Percentiles rank a stretch among this genome's conserved stretches.
phyloP scores from a whole-genome alignment of 352 stramenopile species.

The Phytopythium helicoides region DNA sequence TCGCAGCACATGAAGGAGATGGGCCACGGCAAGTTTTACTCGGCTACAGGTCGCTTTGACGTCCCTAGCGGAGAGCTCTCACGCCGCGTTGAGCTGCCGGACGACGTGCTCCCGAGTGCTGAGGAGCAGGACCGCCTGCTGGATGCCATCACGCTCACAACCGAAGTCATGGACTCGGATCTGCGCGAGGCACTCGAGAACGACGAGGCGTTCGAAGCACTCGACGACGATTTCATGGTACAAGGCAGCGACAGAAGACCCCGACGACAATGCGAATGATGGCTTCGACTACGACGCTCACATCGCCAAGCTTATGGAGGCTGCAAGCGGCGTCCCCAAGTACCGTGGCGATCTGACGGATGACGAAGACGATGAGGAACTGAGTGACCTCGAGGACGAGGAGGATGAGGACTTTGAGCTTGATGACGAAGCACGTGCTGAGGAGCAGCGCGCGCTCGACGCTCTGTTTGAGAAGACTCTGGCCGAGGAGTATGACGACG shows the following conservation, averaged over 20 bases:
- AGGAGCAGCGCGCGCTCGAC: conserved; percentile 85
- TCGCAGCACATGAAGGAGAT: conserved; percentile 91
- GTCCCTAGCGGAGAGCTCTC: conserved; percentile 31
- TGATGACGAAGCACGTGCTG: conserved; percentile 42
- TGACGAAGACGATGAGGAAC: conserved; percentile 76
- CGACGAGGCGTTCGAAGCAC: conserved; percentile 79
- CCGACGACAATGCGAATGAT: conserved; percentile 29
- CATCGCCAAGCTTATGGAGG: conserved; percentile 91
- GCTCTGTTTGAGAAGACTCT: conserved; percentile 86
- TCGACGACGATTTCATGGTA: conserved; percentile 92
- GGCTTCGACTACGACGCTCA: conserved; percentile 93
- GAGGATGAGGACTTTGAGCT: conserved; percentile 32
- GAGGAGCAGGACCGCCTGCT: conserved; percentile 79
- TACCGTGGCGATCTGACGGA: conserved; percentile 65
- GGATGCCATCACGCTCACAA: conserved; percentile 80
- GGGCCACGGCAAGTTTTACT: conserved; percentile 83
- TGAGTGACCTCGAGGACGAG: conserved; percentile 81
- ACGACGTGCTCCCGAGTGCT: conserved; percentile 62
- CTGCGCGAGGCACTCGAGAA: conserved; percentile 83
- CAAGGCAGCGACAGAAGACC: conserved; percentile 63
- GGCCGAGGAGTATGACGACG: conserved; percentile 81
- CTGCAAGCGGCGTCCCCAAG: conserved; percentile 72
- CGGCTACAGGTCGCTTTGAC: conserved; percentile 63
- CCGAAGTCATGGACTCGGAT: conserved; percentile 86
- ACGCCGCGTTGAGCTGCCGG: conserved; percentile 56